phyloP scores from a whole-genome alignment of 495 filamentous ascomycete species.

The Cercophora sp. region DNA sequence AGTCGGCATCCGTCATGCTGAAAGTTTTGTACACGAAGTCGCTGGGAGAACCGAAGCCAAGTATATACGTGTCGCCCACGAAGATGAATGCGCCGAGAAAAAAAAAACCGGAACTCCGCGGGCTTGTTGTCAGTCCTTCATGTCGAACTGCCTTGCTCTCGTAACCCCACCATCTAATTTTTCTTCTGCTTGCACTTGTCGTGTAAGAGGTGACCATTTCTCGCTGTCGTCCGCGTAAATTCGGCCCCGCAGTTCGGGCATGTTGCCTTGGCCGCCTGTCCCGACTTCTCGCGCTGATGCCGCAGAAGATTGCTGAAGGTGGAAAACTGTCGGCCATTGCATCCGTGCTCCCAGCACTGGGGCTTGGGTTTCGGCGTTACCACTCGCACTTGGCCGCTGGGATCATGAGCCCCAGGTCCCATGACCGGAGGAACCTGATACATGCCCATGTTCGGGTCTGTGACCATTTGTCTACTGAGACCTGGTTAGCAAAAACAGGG shows the following conservation, averaged over 20 bases:
- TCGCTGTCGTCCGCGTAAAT: slow-evolving; percentile 85
- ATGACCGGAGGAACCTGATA: slow-evolving; percentile 37
- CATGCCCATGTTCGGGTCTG: slow-evolving; percentile 39
- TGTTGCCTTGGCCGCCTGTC: slow-evolving; percentile 77
- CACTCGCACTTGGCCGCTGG: slow-evolving; percentile 57
- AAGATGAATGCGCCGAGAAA: no score
- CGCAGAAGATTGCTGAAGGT: slow-evolving; percentile 92
- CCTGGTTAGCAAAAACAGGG: background rate
- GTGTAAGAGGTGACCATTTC: slow-evolving; percentile 82
- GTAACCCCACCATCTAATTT: no score
- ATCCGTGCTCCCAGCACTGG: slow-evolving; percentile 94
- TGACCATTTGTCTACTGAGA: slow-evolving; percentile 32
- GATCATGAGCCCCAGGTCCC: slow-evolving; percentile 25
- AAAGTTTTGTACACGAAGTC: no score
- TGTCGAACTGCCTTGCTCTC: no score
- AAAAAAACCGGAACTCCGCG: no score
- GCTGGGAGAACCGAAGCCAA: no score
- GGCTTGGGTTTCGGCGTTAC: slow-evolving; percentile 77
- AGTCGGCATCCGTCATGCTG: no score
- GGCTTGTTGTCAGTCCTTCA: no score
- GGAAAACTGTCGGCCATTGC: slow-evolving; percentile 89
- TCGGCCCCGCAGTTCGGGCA: slow-evolving; percentile 87
- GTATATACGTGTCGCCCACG: no score
- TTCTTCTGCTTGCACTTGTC: slow-evolving; percentile 79
- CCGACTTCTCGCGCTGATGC: slow-evolving; percentile 92